Conservation (phyloP, 2,329 filamentous ascomycete species). For the Pseudogymnoascus sp. region DNA sequence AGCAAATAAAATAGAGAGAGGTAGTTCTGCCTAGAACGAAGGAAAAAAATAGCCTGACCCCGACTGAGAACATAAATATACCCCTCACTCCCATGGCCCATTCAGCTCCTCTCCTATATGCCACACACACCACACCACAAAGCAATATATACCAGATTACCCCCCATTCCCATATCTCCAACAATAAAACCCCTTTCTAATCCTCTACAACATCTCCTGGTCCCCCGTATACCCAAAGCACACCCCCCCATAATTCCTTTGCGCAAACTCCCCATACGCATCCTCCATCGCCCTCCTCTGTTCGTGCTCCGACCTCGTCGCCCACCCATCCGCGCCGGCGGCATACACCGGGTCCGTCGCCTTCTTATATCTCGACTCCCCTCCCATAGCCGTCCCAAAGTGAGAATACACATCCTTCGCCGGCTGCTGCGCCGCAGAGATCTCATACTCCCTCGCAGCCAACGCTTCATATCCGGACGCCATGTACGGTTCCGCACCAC, state of each 20-base stretch:
- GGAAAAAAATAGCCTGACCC: background rate
- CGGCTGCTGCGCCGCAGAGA: slow-evolving; percentile 33
- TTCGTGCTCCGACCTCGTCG: slow-evolving; percentile 31
- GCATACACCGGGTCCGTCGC: slow-evolving; percentile 63
- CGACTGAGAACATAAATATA: background rate
- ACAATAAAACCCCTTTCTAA: background rate
- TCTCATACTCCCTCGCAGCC: slow-evolving; percentile 55
- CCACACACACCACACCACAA: background rate
- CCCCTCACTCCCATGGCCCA: background rate
- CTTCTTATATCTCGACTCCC: slow-evolving; percentile 37
- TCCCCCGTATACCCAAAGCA: slow-evolving; percentile 1
- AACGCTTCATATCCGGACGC: slow-evolving; percentile 67
- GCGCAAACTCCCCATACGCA: slow-evolving; percentile 56
- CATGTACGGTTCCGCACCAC: slow-evolving; percentile 60
- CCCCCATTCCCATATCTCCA: background rate
- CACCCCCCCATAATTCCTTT: slow-evolving; percentile 29
- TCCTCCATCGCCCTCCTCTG: slow-evolving; percentile 49
- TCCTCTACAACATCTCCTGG: background rate
- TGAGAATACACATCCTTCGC: slow-evolving; percentile 37
- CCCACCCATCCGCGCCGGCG: slow-evolving; percentile 21
- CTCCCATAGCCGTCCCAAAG: slow-evolving; percentile 34
- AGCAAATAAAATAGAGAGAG: background rate
- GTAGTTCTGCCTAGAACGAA: background rate
- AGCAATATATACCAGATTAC: background rate
- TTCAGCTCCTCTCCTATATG: background rate